phyloP scores from a whole-genome alignment of 2,329 filamentous ascomycete species.

The Chaetomiaceae sp. region DNA sequence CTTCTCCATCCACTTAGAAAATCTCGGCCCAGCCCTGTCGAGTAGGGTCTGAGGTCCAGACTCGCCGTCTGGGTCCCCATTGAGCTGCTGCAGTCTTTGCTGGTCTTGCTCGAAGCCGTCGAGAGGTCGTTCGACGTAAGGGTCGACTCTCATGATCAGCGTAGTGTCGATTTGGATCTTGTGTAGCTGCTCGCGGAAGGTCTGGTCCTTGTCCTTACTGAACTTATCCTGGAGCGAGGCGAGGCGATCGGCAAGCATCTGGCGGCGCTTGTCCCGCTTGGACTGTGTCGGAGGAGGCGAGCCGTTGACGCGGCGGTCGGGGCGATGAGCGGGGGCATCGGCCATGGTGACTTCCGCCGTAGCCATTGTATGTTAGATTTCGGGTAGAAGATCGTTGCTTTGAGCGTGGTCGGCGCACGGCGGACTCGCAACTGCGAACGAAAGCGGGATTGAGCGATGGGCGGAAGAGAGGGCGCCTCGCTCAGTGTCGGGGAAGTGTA shows the following conservation, averaged over 20 bases:
- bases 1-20: constrained; percentile 78
- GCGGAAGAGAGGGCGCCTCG: no score
- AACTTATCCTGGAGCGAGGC: constrained; percentile 72
- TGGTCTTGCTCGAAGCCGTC: constrained; percentile 44
- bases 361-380: constrained; percentile 23
- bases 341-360: constrained; percentile 24
- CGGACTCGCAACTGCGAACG: no score
- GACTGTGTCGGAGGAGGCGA: constrained; percentile 47
- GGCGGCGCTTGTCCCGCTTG: constrained; percentile 87
- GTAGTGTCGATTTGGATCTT: constrained; percentile 89
- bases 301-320: constrained; percentile 28
- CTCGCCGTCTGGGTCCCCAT: constrained; percentile 34
- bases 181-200: constrained; percentile 85
- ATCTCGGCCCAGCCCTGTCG: constrained; percentile 76
- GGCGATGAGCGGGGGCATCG: constrained; percentile 21
- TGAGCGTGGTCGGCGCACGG: not conserved
- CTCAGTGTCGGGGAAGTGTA: not conserved
- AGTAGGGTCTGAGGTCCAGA: constrained; percentile 53
- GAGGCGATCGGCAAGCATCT: constrained; percentile 75
- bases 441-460: no score
- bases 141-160: constrained; percentile 78
- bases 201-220: constrained; percentile 71
- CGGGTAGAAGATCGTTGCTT: not conserved
- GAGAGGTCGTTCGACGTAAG: constrained; percentile 56
- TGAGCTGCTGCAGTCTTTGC: constrained; percentile 34